Base-by-base conservation (phyloP, 108 stramenopile genomes). In the Cylindrotheca closterium region DNA sequence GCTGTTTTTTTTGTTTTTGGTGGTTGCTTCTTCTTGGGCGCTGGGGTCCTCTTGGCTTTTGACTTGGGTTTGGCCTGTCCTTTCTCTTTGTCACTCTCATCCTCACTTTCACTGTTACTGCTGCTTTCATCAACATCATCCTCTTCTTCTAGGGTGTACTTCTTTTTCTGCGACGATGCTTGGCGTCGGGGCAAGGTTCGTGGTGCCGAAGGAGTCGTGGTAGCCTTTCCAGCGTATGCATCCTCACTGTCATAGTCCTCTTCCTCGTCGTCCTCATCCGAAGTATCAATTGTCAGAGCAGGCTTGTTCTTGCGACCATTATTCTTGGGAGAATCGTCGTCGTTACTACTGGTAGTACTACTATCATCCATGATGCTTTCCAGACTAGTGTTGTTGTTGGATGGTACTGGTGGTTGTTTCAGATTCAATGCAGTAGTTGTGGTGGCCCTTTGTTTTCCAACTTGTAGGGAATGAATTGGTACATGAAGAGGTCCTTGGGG, bases 261-360 rank as follows among this genome's bases (percentile, higher is more conserved):
- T 4, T 74, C 51, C 23, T 54, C 75, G 4, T 56, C 58, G 5
- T 60, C 45, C 34, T 68, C 61, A 17, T 78, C 67, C 19, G 47
- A 49, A 12, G 67, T 61, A 25, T 68, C 67, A 54, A 65, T 22
- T 28, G 34, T 55, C 30, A 28, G 34, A 2, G 30, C 23, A 1
- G 30, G 19, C 24, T 66, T 66, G 3, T 8, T 53, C 37, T 15
- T 21, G 31, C 19, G 25, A 37, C 29, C 50, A 51, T 50, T 67
- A 45, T 67, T 58, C 32, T 58, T 47, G 47, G 2, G 32, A 21
- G 50, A 30, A 17, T 53, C 15, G 22, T 53, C 52, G 52, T 15
- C 32, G 31, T 30, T 1, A 57, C 56, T 26, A 32, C 26, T 30
- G 17, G 29, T 3, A 31, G n/a, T 2, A 30, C 29, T 56, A 7